Base-by-base conservation (phyloP, 345 rosid species). In the Salix dunnii region DNA sequence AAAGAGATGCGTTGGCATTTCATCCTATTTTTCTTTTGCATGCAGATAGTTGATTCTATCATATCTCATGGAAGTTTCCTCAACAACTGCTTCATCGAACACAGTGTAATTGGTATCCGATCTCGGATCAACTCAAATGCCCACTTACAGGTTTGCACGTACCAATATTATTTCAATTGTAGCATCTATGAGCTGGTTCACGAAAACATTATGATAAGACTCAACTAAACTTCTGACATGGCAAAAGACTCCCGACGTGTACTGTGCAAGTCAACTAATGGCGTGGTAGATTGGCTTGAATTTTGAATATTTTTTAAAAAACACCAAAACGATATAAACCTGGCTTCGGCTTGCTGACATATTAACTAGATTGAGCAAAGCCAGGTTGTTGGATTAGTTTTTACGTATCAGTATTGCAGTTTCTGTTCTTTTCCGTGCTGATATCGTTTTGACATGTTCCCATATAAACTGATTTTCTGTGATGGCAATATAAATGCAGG, bases 1-100 rank as follows among this genome's bases (percentile, higher is more conserved):
- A 65, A 30, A 65, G 0, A 4, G 6, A 31, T 27, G 16, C 33
- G 21, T 1, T 65, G 38, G 7, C 21, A 31, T 31, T 66, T 30
- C 6, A 7, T 30, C 16, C 35, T 7, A 18, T 64, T 42, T 20
- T n/a, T 30, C 63, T 61, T 67, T 18, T 79, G 80, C 90, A 18
- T 79, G 82, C 90, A 92, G 97, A 82, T 92, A 31, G 83, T 92
- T 53, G 94, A 95, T 82, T 95, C 97, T 7, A 91, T 95, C 74
- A 77, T 95, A 63, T 95, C 99, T 18, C 99, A 92, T 67, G 99
- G 97, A 78, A 92, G 97, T 87, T 95, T 91, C 90, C 76, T 91
- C 72, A 88, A 76, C 40, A 82, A 87, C 82, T 88, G 88, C 85
- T 82, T 86, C 75, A 83, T 93, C 68, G 97, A 93, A 81, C 99